phyloP scores from a whole-genome alignment of 148 eudicot genomes.

The Simmondsia chinensis region DNA sequence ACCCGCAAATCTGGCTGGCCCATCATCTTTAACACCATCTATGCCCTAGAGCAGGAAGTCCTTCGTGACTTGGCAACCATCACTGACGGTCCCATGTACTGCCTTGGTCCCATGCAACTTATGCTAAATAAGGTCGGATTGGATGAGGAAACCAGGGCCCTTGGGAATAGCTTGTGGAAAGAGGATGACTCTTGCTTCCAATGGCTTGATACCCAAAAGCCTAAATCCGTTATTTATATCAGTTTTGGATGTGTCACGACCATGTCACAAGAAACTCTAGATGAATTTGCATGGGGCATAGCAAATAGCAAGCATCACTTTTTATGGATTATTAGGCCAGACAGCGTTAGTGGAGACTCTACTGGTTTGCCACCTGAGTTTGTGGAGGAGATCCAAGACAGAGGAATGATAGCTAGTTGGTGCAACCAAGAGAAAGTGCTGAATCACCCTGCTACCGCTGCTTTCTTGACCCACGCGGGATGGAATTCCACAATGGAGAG shows the following conservation, averaged over 20 bases:
- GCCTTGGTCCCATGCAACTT: neutral
- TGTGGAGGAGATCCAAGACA: neutral
- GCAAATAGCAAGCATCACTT: constrained; percentile 1
- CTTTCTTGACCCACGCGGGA: too few species aligned
- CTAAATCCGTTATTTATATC: neutral
- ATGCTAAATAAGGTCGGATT: neutral
- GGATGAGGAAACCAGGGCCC: neutral
- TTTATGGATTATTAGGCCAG: constrained; percentile 2
- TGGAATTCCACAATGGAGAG: too few species aligned
- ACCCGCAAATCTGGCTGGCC: too few species aligned
- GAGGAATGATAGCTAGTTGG: neutral
- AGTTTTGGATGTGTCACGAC: constrained; percentile 1
- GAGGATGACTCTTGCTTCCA: neutral
- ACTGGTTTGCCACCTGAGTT: neutral
- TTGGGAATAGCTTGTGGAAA: too few species aligned
- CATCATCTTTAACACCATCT: neutral
- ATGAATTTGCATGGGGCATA: neutral
- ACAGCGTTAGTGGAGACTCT: neutral
- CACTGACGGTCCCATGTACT: neutral
- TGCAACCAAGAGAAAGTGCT: too few species aligned
- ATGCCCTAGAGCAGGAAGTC: neutral
- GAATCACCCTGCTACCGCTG: too few species aligned
- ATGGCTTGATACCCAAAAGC: neutral
- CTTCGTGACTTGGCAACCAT: neutral
- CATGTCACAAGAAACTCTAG: neutral